Conservation (phyloP, 257 asterid genomes). For the Linaria vulgaris region DNA sequence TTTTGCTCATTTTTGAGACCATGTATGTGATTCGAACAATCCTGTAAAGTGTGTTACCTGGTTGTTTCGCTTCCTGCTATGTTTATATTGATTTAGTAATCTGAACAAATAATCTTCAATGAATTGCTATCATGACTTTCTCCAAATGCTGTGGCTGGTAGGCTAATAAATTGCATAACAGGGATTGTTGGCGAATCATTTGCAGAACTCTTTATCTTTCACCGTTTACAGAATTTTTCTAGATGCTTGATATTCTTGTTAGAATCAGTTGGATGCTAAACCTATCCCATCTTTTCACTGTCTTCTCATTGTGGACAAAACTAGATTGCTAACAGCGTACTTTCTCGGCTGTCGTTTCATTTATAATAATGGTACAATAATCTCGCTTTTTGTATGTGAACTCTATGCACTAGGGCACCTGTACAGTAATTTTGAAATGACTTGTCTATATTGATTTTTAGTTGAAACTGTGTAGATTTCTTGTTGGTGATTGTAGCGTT, state of each 20-base stretch:
- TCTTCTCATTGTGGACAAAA: not conserved
- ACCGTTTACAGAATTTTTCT: not conserved
- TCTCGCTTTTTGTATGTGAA: not conserved
- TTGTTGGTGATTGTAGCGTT: no score
- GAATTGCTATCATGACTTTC: not conserved
- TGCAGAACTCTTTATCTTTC: not conserved
- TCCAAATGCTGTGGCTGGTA: constrained; percentile 9
- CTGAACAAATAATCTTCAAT: not conserved
- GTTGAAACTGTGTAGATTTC: not conserved
- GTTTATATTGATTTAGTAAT: not conserved
- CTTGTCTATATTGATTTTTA: not conserved
- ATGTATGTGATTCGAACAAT: no score
- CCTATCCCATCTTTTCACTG: no score
- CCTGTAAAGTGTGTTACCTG: no score
- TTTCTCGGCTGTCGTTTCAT: not conserved
- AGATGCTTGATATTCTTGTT: not conserved
- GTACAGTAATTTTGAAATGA: not conserved
- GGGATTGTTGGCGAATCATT: not conserved
- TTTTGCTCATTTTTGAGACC: no score
- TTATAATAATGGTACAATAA: not conserved
- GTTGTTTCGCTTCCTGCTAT: not conserved
- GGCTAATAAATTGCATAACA: not conserved
- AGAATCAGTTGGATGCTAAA: not conserved
- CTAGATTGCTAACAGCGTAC: not conserved
- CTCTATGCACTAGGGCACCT: not conserved